Base-by-base conservation (phyloP, 306 rosid genomes). In the Vicia villosa region DNA sequence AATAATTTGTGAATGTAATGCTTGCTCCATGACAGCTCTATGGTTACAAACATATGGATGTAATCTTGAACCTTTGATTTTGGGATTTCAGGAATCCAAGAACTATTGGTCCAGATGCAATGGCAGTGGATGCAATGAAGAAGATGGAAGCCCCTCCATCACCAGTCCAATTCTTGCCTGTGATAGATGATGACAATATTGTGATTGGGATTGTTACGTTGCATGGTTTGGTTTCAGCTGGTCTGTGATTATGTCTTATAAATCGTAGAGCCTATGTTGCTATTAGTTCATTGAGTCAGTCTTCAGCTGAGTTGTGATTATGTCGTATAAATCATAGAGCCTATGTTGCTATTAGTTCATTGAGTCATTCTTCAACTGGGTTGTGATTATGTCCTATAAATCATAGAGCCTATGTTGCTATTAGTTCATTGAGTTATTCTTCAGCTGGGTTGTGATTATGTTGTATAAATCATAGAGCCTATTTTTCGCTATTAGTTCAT, bases 91-190 rank as follows among this genome's bases (percentile, higher is more conserved):
- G 99, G 92, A 84, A 78, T 11, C 96, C 99, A 0, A 85, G 96
- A 82, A 86, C 79, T 26, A 87, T 95, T 6, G 80, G 85, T 36
- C 89, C 91, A 6, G 95, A 91, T 16, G 86, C 91, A 0, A 91
- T 91, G 99, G 97, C 99, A 0, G 99, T 95, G 19, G 90, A 86
- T 1, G 99, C 99, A 49, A 95, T 89, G 99, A 84, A 91, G 85
- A 95, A 86, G 85, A 95, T 95, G 97, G 99, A 95, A 81, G 97
- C 96, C 10, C 90, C 99, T 7, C 97, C 99, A 42, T 95, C 97
- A 38, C 87, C 96, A 8, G 99, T 95, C 16, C 99, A 91, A 66
- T 95, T 95, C 81, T 86, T 95, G 85, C 97, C 99, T 1, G 99
- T 95, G 22, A 73, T 89, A 61, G 81, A 84, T 73, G 81, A 80